These are phyloP conservation scores for Kwoniella sp. DNA, from an alignment of 768 basidiomycete genomes.

Conservation along the genomic window DNA sequence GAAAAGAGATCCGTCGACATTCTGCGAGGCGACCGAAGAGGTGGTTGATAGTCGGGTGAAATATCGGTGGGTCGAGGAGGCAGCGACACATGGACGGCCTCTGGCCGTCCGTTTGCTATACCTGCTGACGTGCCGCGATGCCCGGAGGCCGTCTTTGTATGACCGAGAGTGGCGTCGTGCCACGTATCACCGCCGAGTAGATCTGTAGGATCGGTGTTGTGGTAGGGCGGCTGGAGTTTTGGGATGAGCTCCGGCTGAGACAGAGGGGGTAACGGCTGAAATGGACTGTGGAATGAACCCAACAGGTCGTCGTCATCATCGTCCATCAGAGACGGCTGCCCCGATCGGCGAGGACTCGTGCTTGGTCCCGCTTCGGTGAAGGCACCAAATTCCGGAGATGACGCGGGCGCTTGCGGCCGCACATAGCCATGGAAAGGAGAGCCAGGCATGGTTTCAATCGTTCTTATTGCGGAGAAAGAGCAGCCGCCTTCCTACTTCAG, in stretches of 20 bases:
- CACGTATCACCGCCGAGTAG: slow-evolving; percentile 19
- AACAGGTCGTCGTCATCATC: slow-evolving; percentile 32
- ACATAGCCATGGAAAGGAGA: too few species aligned
- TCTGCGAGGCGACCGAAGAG: slow-evolving; percentile 24
- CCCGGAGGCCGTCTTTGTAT: too few species aligned
- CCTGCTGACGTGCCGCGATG: too few species aligned
- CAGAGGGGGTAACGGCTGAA: neutral
- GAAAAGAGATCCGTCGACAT: slow-evolving; percentile 20
- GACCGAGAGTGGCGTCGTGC: slow-evolving; percentile 12
- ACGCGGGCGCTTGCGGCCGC: too few species aligned
- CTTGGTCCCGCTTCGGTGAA: slow-evolving; percentile 19
- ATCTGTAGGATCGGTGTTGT: slow-evolving; percentile 3
- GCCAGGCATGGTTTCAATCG: too few species aligned
- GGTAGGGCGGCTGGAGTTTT: neutral
- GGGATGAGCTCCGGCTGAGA: neutral
- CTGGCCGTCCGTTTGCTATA: too few species aligned
- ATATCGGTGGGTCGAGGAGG: slow-evolving; percentile 40
- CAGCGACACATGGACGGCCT: slow-evolving; percentile 15
- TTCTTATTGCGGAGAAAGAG: too few species aligned
- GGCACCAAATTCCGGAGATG: slow-evolving; percentile 27
- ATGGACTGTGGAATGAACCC: slow-evolving; percentile 14
- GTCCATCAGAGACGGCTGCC: slow-evolving; percentile 9
- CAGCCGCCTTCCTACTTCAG: too few species aligned
- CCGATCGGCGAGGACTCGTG: neutral
- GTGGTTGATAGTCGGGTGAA: slow-evolving; percentile 27